phyloP scores from a whole-genome alignment of 305 asterid species.

The Fraxinus velutina region DNA sequence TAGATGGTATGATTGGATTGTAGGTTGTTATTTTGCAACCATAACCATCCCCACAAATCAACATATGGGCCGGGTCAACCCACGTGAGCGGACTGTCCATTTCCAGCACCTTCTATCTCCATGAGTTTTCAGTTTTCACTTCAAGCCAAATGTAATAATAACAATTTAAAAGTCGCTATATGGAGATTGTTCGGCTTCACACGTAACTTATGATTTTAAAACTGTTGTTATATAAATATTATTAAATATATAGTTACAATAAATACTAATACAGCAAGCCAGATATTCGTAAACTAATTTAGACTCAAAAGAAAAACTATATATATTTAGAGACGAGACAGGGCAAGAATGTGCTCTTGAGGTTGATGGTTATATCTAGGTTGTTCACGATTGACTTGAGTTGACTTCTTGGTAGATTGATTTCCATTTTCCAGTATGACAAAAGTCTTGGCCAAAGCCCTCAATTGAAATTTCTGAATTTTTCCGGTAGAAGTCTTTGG shows the following conservation, averaged over 20 bases:
- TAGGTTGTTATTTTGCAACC: too few species aligned
- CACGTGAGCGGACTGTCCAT: too few species aligned
- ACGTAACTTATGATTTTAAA: neutral
- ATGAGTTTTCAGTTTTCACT: neutral
- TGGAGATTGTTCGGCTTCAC: neutral
- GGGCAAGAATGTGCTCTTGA: constrained; percentile 39
- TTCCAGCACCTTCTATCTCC: neutral
- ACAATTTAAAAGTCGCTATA: neutral
- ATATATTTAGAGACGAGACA: constrained; percentile 42
- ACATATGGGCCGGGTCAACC: too few species aligned
- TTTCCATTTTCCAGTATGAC: constrained; percentile 17
- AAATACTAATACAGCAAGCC: neutral
- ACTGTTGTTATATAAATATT: neutral
- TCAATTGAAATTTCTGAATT: constrained; percentile 53
- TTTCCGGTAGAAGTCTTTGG: constrained; percentile 66
- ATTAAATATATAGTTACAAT: neutral
- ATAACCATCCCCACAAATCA: too few species aligned
- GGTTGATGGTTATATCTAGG: constrained; percentile 21
- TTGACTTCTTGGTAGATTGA: neutral
- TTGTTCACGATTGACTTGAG: constrained; percentile 21
- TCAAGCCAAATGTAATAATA: too few species aligned
- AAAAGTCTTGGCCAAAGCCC: constrained; percentile 45
- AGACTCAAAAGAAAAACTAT: neutral
- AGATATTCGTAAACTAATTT: neutral
- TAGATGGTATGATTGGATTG: too few species aligned